Evolutionary conservation across 2,329 filamentous ascomycete genomes (phyloP).

Genomic region (Ophiocordyceps unilateralis): DNA sequence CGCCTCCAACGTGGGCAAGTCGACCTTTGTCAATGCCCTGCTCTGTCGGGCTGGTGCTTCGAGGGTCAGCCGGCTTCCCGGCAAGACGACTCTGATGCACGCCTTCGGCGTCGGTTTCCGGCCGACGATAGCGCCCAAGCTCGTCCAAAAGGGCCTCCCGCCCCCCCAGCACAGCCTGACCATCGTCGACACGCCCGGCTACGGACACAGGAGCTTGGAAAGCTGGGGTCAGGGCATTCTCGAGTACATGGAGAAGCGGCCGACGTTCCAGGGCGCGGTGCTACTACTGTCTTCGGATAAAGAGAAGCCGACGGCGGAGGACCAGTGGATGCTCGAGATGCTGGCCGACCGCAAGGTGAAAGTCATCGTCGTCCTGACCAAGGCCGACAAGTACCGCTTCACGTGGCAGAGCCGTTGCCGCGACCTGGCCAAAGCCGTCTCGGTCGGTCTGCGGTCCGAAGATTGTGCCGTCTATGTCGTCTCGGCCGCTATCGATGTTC

Average conservation of each 20-base stretch:
- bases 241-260: conserved; percentile 30
- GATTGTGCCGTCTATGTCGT: conserved; percentile 16
- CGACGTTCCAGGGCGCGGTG: conserved; percentile 31
- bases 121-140: conserved; percentile 10
- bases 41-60: conserved; percentile 32
- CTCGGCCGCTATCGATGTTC: conserved; percentile 18
- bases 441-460: conserved; percentile 10
- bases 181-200: conserved; percentile 34
- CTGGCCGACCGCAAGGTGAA: conserved; percentile 26
- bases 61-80: conserved; percentile 30
- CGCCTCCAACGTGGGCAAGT: conserved; percentile 82
- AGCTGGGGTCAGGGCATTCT: conserved; percentile 36
- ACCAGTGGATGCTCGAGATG: conserved; percentile 27
- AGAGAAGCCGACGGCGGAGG: conserved; percentile 25
- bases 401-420: conserved; percentile 12
- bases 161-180: conserved; percentile 29
- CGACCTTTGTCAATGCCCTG: conserved; percentile 71
- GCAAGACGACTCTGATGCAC: conserved; percentile 37
- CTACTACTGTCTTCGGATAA: conserved; percentile 36
- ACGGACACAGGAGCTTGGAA: conserved; percentile 26
- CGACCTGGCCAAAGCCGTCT: conserved; percentile 10
- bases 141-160: conserved; percentile 16
- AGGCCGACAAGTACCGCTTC: conserved; percentile 31
- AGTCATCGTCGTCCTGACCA: conserved; percentile 36
- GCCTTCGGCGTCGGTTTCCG: conserved; percentile 34